Evolutionary conservation across 495 filamentous ascomycete genomes (phyloP), one percentile per base, ranked within the genome.

Genomic region (Astrothelium subdiscretum): DNA sequence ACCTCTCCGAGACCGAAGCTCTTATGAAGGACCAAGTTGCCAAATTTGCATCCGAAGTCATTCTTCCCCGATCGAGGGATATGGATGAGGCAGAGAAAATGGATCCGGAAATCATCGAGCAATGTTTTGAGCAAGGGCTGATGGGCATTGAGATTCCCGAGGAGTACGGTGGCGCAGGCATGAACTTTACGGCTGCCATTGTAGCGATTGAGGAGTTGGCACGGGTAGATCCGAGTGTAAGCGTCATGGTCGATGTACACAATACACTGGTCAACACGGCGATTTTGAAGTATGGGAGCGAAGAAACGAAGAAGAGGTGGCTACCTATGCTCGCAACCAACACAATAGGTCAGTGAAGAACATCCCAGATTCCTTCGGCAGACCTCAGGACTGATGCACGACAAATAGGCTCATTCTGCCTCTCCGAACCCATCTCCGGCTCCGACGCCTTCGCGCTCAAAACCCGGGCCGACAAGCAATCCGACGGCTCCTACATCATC

Each of bases 131-230:
- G 77, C 92, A 97, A 75, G 94, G 94, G 3, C 72, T 99, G 11
- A 99, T 99, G 94, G 88, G 94, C 59, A 83, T 99, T 60, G 94
- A 99, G 77, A 91, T 99, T 26, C 92, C 92, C 29, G 95, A 99
- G 75, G 91, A 97, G 72, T 97, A 87, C 70, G 94, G 94, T 60
- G 94, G 94, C 18, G 87, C 94, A 3, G 94, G 91, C 54, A 97
- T 97, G 94, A 96, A 97, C 81, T 99, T 99, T 76, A 97, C 95
- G 5, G 76, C 92, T 0, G 94, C 90, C 11, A 95, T 97, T 71
- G 85, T 97, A 54, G 92, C 89, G 12, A 97, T 99, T 71, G 94
- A 99, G 77, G 95, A 99, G 78, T 77, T 97, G 61, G 94, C 95
- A 1, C 85, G 90, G 60, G 87, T 97, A 26, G 94, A 99, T 71